Conservation (phyloP, 768 basidiomycete species). For the Termitomyces sp. region DNA sequence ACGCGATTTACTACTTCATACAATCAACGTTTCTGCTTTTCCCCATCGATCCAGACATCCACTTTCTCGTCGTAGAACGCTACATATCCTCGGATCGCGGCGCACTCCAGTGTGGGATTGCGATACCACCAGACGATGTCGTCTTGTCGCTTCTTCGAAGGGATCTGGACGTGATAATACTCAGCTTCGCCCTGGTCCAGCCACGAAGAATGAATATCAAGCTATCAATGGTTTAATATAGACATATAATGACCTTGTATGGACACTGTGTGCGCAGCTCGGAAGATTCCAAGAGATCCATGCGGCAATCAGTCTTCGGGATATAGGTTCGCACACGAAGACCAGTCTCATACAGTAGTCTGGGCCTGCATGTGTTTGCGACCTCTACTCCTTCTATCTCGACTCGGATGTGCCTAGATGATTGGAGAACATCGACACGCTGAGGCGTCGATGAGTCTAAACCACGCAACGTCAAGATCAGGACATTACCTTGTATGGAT, state of each 20-base stretch:
- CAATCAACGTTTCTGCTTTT: conserved; percentile 33
- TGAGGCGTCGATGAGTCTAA: conserved; percentile 16
- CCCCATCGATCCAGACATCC: conserved; percentile 58
- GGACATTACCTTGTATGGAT: conserved; percentile 56
- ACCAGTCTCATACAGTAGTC: conserved; percentile 53
- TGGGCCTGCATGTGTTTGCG: conserved; percentile 49
- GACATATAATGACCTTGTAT: conserved; percentile 45
- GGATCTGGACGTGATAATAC: conserved; percentile 47
- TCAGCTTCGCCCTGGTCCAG: conserved; percentile 47
- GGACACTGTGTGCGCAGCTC: conserved; percentile 45
- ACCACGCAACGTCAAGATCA: background rate
- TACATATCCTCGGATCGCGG: conserved; percentile 42
- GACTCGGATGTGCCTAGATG: conserved; percentile 55
- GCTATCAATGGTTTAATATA: background rate
- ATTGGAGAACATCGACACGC: conserved; percentile 57
- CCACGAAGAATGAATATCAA: background rate
- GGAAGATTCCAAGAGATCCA: conserved; percentile 46
- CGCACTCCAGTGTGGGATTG: conserved; percentile 43
- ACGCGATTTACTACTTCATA: background rate
- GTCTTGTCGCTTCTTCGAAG: conserved; percentile 35
- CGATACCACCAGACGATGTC: conserved; percentile 65
- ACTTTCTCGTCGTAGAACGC: conserved; percentile 67
- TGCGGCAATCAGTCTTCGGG: conserved; percentile 46
- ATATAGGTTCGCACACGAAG: conserved; percentile 56
- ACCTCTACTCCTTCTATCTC: conserved; percentile 59